Conservation (phyloP, 2,329 filamentous ascomycete genomes). For the Sarocladium strictum region DNA sequence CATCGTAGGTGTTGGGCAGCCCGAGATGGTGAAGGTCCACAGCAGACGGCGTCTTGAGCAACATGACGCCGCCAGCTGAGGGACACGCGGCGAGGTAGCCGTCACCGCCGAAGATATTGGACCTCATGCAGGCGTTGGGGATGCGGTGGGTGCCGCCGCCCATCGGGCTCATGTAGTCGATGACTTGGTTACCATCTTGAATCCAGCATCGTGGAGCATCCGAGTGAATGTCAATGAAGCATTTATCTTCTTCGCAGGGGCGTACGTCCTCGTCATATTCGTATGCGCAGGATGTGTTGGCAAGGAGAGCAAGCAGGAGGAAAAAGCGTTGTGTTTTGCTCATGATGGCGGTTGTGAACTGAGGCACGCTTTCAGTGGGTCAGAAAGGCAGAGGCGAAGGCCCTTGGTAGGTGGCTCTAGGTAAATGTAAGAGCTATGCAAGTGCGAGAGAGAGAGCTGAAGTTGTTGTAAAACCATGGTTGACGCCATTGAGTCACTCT, state of each 20-base stretch:
- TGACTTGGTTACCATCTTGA: background rate
- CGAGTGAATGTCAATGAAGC: background rate
- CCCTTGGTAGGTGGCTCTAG: background rate
- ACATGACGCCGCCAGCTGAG: background rate
- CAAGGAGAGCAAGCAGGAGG: background rate
- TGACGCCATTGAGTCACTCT: background rate
- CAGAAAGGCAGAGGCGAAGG: background rate
- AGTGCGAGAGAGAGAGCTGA: background rate
- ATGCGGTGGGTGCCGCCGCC: background rate
- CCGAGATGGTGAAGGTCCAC: conserved; percentile 4
- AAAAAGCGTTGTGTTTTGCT: background rate
- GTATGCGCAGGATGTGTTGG: background rate
- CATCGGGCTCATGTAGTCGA: background rate
- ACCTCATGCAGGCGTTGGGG: background rate
- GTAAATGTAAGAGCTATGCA: background rate
- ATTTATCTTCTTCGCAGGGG: background rate
- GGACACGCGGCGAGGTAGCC: background rate
- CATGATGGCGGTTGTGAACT: background rate
- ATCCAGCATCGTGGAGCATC: background rate
- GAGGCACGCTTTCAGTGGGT: background rate
- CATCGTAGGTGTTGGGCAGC: conserved; percentile 4
- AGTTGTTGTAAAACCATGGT: background rate
- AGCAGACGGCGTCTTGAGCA: background rate
- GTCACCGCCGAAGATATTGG: background rate
- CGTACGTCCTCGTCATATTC: background rate